Evolutionary conservation across 1,139 yeast species (phyloP).

Genomic region (Lodderomyces theae): DNA sequence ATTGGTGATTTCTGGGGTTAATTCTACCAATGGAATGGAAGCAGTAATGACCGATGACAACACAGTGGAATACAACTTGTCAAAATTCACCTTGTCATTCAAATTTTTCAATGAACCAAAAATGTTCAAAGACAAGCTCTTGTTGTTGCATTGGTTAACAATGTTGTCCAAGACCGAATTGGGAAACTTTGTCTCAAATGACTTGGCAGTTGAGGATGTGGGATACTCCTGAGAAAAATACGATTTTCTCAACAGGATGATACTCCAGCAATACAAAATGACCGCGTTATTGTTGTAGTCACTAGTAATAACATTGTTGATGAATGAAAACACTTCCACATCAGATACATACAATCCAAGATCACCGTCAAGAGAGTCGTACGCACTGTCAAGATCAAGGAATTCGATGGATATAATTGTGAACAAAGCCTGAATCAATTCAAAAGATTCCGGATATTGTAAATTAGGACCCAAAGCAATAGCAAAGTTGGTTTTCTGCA

Average conservation of each 20-base stretch:
- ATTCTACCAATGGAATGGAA: slow-evolving; percentile 59
- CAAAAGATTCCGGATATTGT: slow-evolving; percentile 31
- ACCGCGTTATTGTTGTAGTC: slow-evolving; percentile 41
- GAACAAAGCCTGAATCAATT: slow-evolving; percentile 45
- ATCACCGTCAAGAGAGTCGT: slow-evolving; percentile 31
- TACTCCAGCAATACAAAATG: slow-evolving; percentile 69
- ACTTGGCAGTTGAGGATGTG: slow-evolving; percentile 10
- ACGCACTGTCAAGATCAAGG: slow-evolving; percentile 52
- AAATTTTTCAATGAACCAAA: slow-evolving; percentile 43
- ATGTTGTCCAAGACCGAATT: slow-evolving; percentile 16
- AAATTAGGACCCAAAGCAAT: slow-evolving; percentile 26
- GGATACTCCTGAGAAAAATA: slow-evolving; percentile 43
- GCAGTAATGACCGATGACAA: slow-evolving; percentile 59
- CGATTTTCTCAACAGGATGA: slow-evolving; percentile 56
- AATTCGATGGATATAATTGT: slow-evolving; percentile 51
- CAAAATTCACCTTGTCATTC: slow-evolving; percentile 47
- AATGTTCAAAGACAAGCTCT: slow-evolving; percentile 46
- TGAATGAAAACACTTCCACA: slow-evolving; percentile 35
- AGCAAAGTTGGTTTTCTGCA: slow-evolving; percentile 44
- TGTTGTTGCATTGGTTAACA: slow-evolving; percentile 38
- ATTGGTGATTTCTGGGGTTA: slow-evolving; percentile 54
- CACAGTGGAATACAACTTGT: slow-evolving; percentile 54
- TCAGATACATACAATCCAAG: slow-evolving; percentile 44
- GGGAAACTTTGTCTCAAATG: slow-evolving; percentile 15
- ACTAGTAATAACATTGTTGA: slow-evolving; percentile 36